Evolutionary conservation across 768 basidiomycete genomes (phyloP).

Genomic region (Harrya chromipes): DNA sequence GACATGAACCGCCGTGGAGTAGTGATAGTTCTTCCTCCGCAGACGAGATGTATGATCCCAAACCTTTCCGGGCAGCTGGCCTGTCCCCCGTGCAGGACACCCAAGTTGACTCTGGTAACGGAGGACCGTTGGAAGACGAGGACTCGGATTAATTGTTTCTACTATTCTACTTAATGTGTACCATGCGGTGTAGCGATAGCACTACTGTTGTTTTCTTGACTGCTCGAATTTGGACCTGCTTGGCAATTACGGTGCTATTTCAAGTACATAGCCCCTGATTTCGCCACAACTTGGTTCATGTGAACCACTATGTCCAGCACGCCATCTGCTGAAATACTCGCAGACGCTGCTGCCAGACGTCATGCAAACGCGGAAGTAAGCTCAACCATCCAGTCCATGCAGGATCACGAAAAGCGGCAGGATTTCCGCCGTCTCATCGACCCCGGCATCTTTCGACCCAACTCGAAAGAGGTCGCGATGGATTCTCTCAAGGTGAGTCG

Average conservation of each 20-base stretch:
- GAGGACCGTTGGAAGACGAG: constrained; percentile 14
- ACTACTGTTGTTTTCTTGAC: background rate
- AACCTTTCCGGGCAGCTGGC: constrained; percentile 4
- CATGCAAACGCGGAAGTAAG: background rate
- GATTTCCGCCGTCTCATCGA: constrained; percentile 74
- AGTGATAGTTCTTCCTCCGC: constrained; percentile 57
- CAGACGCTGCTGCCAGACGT: constrained; percentile 30
- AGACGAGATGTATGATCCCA: constrained; percentile 30
- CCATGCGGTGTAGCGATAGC: constrained; percentile 1
- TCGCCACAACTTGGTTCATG: background rate
- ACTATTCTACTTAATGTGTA: background rate
- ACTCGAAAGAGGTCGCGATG: constrained; percentile 56
- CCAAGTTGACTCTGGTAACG: constrained; percentile 18
- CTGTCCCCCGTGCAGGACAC: constrained; percentile 6
- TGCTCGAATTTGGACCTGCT: background rate
- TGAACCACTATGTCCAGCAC: constrained; percentile 11
- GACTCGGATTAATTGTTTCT: constrained; percentile 20
- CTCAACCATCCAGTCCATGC: constrained; percentile 16
- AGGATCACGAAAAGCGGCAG: constrained; percentile 66
- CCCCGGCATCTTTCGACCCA: constrained; percentile 73
- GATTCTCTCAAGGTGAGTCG: constrained; percentile 58
- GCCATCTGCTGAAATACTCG: constrained; percentile 23
- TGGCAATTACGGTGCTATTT: background rate
- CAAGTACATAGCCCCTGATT: constrained; percentile 14
- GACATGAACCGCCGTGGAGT: constrained; percentile 46